A percentile compares a stretch with the other conserved stretches of the same genome.
These are phyloP conservation scores for Carex cristatella DNA, from an alignment of 176 grass and related monocot species.

Conservation along the genomic window DNA sequence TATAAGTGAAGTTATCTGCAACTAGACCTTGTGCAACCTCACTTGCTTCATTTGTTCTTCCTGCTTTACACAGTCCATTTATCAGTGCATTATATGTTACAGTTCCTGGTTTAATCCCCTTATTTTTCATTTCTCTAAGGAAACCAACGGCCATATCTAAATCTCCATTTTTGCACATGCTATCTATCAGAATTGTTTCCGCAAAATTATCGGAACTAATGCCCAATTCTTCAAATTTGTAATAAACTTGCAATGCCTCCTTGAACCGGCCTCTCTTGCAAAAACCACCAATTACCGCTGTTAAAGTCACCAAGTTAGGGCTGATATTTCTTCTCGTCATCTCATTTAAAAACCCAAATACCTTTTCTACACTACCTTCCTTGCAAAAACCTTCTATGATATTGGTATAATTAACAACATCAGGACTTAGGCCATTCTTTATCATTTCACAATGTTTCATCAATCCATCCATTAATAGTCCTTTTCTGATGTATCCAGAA, in stretches of 20 bases:
- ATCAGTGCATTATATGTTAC: conserved; percentile 59
- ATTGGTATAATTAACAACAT: conserved; percentile 62
- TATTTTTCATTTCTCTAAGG: conserved; percentile 50
- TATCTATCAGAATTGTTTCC: conserved; percentile 62
- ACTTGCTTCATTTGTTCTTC: conserved; percentile 40
- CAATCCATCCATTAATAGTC: conserved; percentile 56
- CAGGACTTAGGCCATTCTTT: conserved; percentile 43
- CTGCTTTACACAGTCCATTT: conserved; percentile 75
- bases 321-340: conserved; percentile 34
- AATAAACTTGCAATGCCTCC: conserved; percentile 47
- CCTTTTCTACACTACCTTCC: conserved; percentile 72
- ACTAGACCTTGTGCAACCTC: conserved; percentile 52
- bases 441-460: conserved; percentile 41
- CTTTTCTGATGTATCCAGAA: conserved; percentile 42
- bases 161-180: conserved; percentile 48
- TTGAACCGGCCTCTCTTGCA: conserved; percentile 62
- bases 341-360: conserved; percentile 53
- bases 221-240: conserved; percentile 49
- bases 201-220: conserved; percentile 53
- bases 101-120: conserved; percentile 41
- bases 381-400: conserved; percentile 64
- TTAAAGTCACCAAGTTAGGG: conserved; percentile 72
- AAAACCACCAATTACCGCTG: conserved; percentile 63
- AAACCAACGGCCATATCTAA: conserved; percentile 51
- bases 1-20: conserved; percentile 81